phyloP scores from a whole-genome alignment of 495 filamentous ascomycete species.

The Tuber microsphaerosporum region DNA sequence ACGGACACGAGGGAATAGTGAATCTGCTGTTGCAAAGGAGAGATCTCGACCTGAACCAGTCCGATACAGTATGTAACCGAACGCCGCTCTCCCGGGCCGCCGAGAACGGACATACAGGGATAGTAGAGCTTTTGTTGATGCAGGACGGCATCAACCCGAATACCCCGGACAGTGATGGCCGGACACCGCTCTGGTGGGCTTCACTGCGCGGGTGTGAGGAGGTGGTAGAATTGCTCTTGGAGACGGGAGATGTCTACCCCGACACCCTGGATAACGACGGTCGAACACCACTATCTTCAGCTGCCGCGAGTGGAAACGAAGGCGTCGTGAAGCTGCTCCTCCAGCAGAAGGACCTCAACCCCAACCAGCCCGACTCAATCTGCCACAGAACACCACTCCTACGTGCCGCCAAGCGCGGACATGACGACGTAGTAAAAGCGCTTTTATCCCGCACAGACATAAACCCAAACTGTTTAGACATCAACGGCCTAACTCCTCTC shows the following conservation, averaged over 20 bases:
- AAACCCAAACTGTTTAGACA: not conserved
- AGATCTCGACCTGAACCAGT: slow-evolving; percentile 8
- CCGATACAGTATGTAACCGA: slow-evolving; percentile 5
- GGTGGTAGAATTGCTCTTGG: slow-evolving; percentile 9
- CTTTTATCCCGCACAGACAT: slow-evolving; percentile 4
- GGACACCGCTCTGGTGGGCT: slow-evolving; percentile 14
- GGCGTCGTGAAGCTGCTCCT: slow-evolving; percentile 49
- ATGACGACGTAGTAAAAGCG: slow-evolving; percentile 6
- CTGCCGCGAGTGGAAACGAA: slow-evolving; percentile 50
- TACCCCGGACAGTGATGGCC: not conserved
- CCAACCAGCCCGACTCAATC: not conserved
- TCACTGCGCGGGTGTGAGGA: slow-evolving; percentile 4
- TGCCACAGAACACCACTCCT: slow-evolving; percentile 5
- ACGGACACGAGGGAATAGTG: slow-evolving; percentile 11
- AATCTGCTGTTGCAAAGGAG: slow-evolving; percentile 8
- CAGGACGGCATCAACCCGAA: slow-evolving; percentile 7
- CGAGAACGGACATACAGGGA: slow-evolving; percentile 7
- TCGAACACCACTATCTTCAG: slow-evolving; percentile 50
- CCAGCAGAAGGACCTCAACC: slow-evolving; percentile 12
- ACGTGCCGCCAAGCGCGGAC: slow-evolving; percentile 11
- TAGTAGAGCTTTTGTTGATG: slow-evolving; percentile 16
- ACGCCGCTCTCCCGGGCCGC: slow-evolving; percentile 18
- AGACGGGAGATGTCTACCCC: slow-evolving; percentile 40
- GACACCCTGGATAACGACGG: slow-evolving; percentile 45
- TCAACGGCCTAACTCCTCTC: not conserved